These are phyloP conservation scores for Nakazawaea ishiwadae DNA, from an alignment of 805 yeast genomes.

Conservation along the genomic window DNA sequence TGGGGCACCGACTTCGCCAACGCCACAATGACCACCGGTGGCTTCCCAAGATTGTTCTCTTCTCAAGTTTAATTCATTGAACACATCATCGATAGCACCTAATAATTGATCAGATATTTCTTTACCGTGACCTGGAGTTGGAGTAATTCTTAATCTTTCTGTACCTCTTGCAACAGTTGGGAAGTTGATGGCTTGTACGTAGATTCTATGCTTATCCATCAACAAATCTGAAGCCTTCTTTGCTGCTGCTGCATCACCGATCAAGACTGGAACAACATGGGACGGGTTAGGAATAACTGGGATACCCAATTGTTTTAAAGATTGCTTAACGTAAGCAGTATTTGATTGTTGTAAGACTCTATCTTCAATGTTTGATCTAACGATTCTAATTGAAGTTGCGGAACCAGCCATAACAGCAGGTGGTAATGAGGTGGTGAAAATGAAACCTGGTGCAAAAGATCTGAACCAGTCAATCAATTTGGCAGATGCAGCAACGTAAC, in stretches of 20 bases:
- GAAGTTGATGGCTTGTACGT: conserved; percentile 97
- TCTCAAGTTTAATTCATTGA: conserved; percentile 67
- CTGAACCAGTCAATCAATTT: conserved; percentile 91
- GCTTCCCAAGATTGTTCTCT: conserved; percentile 74
- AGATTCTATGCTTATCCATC: conserved; percentile 78
- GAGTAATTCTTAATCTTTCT: conserved; percentile 96
- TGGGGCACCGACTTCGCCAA: conserved; percentile 52
- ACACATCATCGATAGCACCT: conserved; percentile 75
- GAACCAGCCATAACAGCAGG: conserved; percentile 99
- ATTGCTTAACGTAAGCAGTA: conserved; percentile 78
- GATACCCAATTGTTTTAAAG: conserved; percentile 65
- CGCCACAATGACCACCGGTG: conserved; percentile 88
- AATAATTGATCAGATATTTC: conserved; percentile 73
- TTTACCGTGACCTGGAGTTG: conserved; percentile 92
- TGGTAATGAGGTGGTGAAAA: conserved; percentile 94
- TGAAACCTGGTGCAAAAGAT: conserved; percentile 95
- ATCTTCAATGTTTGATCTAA: conserved; percentile 69
- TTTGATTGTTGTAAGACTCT: conserved; percentile 82
- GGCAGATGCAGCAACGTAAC: conserved; percentile 88
- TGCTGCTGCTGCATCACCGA: conserved; percentile 92
- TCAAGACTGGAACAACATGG: conserved; percentile 91
- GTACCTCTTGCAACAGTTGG: conserved; percentile 97
- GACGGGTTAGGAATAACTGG: conserved; percentile 98
- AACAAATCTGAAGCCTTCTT: conserved; percentile 87
- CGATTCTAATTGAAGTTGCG: conserved; percentile 78